phyloP scores from a whole-genome alignment of 2,329 filamentous ascomycete genomes.

The Clonostachys rhizophaga region DNA sequence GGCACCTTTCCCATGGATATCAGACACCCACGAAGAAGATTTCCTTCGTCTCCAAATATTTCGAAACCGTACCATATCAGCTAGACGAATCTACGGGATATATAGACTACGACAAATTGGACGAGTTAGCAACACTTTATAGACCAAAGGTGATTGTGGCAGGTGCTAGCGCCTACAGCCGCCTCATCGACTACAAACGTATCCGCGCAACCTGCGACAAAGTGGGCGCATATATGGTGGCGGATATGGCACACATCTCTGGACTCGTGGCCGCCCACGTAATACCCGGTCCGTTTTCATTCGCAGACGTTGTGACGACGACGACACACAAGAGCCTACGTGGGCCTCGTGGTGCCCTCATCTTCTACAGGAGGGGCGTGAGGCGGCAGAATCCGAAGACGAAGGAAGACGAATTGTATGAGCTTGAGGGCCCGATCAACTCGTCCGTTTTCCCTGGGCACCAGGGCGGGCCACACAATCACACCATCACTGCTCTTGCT shows the following conservation, averaged over 20 bases:
- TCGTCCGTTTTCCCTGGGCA: slow-evolving; percentile 96
- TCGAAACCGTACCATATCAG: slow-evolving; percentile 94
- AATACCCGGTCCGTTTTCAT: slow-evolving; percentile 81
- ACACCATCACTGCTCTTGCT: slow-evolving; percentile 93
- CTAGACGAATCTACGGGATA: slow-evolving; percentile 85
- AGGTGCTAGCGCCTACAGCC: slow-evolving; percentile 92
- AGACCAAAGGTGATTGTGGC: slow-evolving; percentile 94
- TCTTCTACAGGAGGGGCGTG: slow-evolving; percentile 95
- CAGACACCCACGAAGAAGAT: slow-evolving; percentile 94
- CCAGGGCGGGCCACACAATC: slow-evolving; percentile 97
- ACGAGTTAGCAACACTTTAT: slow-evolving; percentile 83
- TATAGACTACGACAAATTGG: slow-evolving; percentile 92
- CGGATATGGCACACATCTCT: slow-evolving; percentile 97
- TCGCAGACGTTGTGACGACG: slow-evolving; percentile 93
- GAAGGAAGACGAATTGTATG: slow-evolving; percentile 80
- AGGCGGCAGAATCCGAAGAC: slow-evolving; percentile 79
- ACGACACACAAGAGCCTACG: slow-evolving; percentile 97
- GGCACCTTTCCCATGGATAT: slow-evolving; percentile 94
- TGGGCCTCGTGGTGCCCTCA: slow-evolving; percentile 92
- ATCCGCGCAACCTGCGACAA: slow-evolving; percentile 91
- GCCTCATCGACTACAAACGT: slow-evolving; percentile 89
- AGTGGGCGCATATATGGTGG: slow-evolving; percentile 85
- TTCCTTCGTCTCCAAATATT: slow-evolving; percentile 98
- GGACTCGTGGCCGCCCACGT: slow-evolving; percentile 90
- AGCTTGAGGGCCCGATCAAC: slow-evolving; percentile 92